A percentile compares a stretch with the other conserved stretches of the same genome.
Evolutionary conservation across 805 yeast species (phyloP).

Genomic region (Candida vaughaniae): DNA sequence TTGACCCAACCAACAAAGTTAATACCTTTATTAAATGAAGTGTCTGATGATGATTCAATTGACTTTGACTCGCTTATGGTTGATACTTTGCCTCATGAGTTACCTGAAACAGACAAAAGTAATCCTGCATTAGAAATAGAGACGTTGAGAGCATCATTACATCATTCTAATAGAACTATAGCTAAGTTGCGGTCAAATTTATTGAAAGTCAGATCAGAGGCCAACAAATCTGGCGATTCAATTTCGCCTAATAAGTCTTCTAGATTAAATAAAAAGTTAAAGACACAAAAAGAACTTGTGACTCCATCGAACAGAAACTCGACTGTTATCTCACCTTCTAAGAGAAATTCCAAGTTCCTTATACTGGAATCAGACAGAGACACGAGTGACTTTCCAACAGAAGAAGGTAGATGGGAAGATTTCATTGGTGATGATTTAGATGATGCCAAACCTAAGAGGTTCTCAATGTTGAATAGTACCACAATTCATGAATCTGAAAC

Average conservation of each 20-base stretch:
- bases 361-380: conserved; percentile 19
- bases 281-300: conserved; percentile 10
- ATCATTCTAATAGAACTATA: conserved; percentile 63
- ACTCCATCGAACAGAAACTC: conserved; percentile 23
- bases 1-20: neutral
- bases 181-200: conserved; percentile 55
- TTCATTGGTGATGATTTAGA: conserved; percentile 30
- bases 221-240: conserved; percentile 23
- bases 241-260: conserved; percentile 12
- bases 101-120: conserved; percentile 32
- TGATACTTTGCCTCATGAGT: conserved; percentile 25
- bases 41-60: conserved; percentile 29
- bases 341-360: conserved; percentile 33
- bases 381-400: conserved; percentile 14
- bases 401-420: conserved; percentile 38
- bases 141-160: conserved; percentile 61
- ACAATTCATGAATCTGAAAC: conserved; percentile 13
- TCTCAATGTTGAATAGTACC: conserved; percentile 15
- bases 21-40: conserved; percentile 4
- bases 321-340: conserved; percentile 30
- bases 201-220: conserved; percentile 36
- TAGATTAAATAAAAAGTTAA: conserved; percentile 12
- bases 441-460: conserved; percentile 22
- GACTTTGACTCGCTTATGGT: conserved; percentile 33
- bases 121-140: conserved; percentile 59